Percentiles rank a stretch among this genome's conserved stretches.
These are phyloP conservation scores for Dictyostelium intermedium DNA, from an alignment of 78 protist genomes.

Conservation along the genomic window DNA sequence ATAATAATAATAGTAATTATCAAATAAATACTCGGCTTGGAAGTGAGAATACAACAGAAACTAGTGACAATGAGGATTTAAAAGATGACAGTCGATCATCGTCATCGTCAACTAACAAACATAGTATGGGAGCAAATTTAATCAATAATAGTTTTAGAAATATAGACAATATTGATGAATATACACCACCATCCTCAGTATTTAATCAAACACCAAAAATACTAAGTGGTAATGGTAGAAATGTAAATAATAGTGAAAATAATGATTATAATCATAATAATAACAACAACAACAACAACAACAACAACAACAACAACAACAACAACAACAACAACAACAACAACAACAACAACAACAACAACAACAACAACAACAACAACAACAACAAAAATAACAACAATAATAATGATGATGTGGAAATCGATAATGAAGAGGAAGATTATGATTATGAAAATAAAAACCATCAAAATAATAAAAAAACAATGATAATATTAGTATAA, in stretches of 20 bases:
- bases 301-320: not conserved
- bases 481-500: not conserved
- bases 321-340: not conserved
- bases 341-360: not conserved
- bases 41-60: not conserved
- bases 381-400: not conserved
- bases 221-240: not conserved
- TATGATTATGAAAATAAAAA: not conserved
- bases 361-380: not conserved
- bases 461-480: not conserved
- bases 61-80: not conserved
- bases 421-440: not conserved
- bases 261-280: not conserved
- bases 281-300: not conserved
- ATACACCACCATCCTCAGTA: slow-evolving; percentile 2
- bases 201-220: not conserved
- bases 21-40: not conserved
- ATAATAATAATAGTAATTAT: not conserved
- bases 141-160: not conserved
- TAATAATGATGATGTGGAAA: not conserved
- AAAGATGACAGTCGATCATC: not conserved
- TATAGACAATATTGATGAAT: not conserved
- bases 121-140: not conserved
- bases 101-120: not conserved
- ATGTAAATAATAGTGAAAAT: not conserved